Evolutionary conservation across 2,329 filamentous ascomycete species (phyloP), one percentile per base, ranked within the genome.

Genomic region (Aureobasidium sp.): DNA sequence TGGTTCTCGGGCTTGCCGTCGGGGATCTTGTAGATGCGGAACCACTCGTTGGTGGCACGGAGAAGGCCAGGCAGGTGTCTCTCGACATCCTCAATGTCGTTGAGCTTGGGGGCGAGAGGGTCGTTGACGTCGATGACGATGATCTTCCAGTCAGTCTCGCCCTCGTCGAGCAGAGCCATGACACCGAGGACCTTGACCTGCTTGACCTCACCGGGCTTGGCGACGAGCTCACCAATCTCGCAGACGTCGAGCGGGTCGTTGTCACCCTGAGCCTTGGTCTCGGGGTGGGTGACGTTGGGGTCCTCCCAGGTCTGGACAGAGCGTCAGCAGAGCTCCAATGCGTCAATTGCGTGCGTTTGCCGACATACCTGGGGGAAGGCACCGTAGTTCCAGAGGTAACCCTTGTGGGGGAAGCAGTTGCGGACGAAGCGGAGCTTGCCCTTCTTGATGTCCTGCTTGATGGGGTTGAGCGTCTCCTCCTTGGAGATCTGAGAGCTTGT

Each of bases 351-450:
- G 37, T 55, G 15, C 11, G 10, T 29, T n/a, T 5, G 13, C 21
- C 5, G 6, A 51, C 82, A 74, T 83, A 94, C 90, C 83, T 94
- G 90, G 71, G 94, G 94, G 87, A 99, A 97, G 78, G 92, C 92
- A 81, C 94, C 94, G 80, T 99, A 99, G 86, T 99, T 99, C 94
- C 94, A 99, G 71, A 99, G 90, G 80, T 99, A 99, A 68, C 94
- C 94, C 86, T 99, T 97, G 88, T 99, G 94, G 71, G 94, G 94
- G 85, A 99, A 99, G 87, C 94, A 99, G 88, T 99, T 99, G 81
- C 94, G 91, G 75, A 99, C 94, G 76, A 88, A 99, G 74, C 94
- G 90, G 72, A 97, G 91, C 85, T 96, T 97, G 84, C 93, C 94
- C 85, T 99, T 97, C 89, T 99, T 97, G 78, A 86, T 85, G 77